These are phyloP conservation scores for Bacterosira constricta DNA, from an alignment of 108 stramenopile genomes.

Conservation along the genomic window DNA sequence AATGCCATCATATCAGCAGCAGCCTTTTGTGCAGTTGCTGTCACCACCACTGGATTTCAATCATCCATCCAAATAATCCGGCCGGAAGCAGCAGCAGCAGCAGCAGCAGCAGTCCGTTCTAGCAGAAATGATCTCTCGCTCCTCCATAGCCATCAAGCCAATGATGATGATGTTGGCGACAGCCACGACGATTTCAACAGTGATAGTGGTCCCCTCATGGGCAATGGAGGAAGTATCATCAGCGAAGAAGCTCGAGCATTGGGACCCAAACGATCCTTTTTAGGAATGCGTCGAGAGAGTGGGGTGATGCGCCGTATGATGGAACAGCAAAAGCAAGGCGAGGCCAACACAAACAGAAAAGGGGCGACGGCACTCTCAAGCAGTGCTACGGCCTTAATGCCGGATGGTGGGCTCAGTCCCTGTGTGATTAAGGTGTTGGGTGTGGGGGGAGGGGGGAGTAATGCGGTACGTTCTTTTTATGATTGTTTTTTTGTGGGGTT, in stretches of 20 bases:
- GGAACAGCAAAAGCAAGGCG: not conserved
- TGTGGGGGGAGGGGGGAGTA: slow-evolving; percentile 88
- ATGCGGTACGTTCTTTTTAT: slow-evolving; percentile 64
- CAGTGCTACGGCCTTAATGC: slow-evolving; percentile 54
- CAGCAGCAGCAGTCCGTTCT: not conserved
- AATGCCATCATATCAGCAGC: not conserved
- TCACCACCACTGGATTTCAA: not conserved
- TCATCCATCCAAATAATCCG: not conserved
- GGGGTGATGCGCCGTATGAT: slow-evolving; percentile 37
- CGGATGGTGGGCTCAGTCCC: slow-evolving; percentile 72
- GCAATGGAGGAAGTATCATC: no score
- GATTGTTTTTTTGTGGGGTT: no score
- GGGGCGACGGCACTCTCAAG: slow-evolving; percentile 7
- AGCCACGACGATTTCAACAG: not conserved
- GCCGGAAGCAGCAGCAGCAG: not conserved
- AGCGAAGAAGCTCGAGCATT: slow-evolving; percentile 15
- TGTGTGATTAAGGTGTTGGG: slow-evolving; percentile 81
- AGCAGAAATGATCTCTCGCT: not conserved
- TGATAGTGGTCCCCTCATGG: no score
- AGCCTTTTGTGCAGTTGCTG: not conserved
- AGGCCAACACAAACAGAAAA: not conserved
- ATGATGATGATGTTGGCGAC: not conserved
- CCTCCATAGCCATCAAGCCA: no score
- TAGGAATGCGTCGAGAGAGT: slow-evolving; percentile 45
- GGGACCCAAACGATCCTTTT: slow-evolving; percentile 31